Percentiles rank a stretch among this genome's conserved stretches.
Conservation (phyloP, 139 green algal genomes). For the Pleodorina starrii region DNA sequence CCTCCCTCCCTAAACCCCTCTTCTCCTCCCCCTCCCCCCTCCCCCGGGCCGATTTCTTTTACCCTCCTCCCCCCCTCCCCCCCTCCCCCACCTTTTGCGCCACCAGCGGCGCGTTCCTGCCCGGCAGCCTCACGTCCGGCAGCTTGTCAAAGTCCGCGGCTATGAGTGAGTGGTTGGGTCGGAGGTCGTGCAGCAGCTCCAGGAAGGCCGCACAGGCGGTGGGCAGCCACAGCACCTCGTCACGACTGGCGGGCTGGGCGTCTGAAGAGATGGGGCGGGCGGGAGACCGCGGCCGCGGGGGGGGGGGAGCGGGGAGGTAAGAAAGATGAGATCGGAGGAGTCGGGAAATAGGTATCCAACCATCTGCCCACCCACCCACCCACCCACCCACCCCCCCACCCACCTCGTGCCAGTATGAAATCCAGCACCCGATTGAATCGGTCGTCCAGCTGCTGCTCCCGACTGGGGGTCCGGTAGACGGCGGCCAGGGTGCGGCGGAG, state of each 20-base stretch:
- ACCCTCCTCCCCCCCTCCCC: not conserved
- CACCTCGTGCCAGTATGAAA: slow-evolving; percentile 59
- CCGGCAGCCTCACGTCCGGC: slow-evolving; percentile 81
- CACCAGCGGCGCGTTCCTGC: slow-evolving; percentile 86
- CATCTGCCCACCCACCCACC: not conserved
- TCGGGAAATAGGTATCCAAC: not conserved
- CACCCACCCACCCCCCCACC: not conserved
- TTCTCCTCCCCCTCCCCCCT: not conserved
- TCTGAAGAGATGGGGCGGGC: slow-evolving; percentile 11
- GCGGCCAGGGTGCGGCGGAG: slow-evolving; percentile 52
- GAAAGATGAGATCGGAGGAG: not conserved
- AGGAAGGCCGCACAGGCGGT: slow-evolving; percentile 79
- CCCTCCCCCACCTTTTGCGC: slow-evolving; percentile 61
- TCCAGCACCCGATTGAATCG: slow-evolving; percentile 62
- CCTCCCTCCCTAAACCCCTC: too few species aligned
- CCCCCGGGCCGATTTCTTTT: not conserved
- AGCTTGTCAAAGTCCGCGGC: slow-evolving; percentile 89
- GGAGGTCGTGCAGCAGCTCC: slow-evolving; percentile 74
- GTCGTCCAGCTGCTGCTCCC: slow-evolving; percentile 55
- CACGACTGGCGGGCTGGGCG: slow-evolving; percentile 1
- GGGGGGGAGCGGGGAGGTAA: not conserved
- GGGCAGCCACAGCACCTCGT: slow-evolving; percentile 76
- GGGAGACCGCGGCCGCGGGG: not conserved
- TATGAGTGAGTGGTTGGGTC: slow-evolving; percentile 83
- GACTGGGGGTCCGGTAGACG: slow-evolving; percentile 33